A percentile compares a stretch with the other conserved stretches of the same genome.
These are phyloP conservation scores for Fragaria iinumae DNA, from an alignment of 306 rosid genomes.

Conservation along the genomic window DNA sequence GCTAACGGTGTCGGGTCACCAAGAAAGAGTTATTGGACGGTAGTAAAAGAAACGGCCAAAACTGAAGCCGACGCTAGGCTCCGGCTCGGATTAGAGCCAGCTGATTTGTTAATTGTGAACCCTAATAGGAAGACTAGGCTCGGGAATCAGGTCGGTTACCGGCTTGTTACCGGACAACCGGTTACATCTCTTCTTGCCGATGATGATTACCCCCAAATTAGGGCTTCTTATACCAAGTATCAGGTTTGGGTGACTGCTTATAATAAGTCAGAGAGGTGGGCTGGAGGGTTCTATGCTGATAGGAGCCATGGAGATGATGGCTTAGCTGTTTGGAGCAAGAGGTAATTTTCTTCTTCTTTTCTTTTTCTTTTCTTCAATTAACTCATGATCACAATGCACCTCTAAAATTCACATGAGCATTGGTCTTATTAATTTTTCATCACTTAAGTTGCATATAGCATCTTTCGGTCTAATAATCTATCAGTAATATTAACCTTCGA, in stretches of 20 bases:
- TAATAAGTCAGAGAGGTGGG: constrained; percentile 81
- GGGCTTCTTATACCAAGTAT: constrained; percentile 71
- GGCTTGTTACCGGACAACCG: constrained; percentile 60
- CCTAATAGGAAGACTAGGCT: constrained; percentile 56
- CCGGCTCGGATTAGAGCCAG: constrained; percentile 55
- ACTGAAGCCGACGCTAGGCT: constrained; percentile 60
- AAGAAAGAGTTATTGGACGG: constrained; percentile 76
- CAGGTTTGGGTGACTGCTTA: constrained; percentile 79
- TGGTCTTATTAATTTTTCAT: too few species aligned
- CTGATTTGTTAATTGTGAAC: constrained; percentile 60
- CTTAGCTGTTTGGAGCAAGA: constrained; percentile 73
- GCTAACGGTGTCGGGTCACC: constrained; percentile 38
- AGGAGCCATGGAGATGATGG: constrained; percentile 83
- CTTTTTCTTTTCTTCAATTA: background rate
- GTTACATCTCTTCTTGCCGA: constrained; percentile 46
- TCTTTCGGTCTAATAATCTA: too few species aligned
- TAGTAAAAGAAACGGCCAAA: constrained; percentile 50
- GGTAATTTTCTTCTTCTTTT: constrained; percentile 33
- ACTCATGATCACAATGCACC: background rate
- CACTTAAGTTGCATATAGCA: too few species aligned
- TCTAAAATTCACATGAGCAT: too few species aligned
- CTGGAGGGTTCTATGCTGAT: constrained; percentile 77
- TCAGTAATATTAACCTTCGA: too few species aligned
- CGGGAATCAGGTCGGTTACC: constrained; percentile 77
- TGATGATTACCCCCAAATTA: constrained; percentile 71